Evolutionary conservation across 108 stramenopile genomes (phyloP), one percentile per base, ranked within the genome.

Genomic region (Seminavis robusta): DNA sequence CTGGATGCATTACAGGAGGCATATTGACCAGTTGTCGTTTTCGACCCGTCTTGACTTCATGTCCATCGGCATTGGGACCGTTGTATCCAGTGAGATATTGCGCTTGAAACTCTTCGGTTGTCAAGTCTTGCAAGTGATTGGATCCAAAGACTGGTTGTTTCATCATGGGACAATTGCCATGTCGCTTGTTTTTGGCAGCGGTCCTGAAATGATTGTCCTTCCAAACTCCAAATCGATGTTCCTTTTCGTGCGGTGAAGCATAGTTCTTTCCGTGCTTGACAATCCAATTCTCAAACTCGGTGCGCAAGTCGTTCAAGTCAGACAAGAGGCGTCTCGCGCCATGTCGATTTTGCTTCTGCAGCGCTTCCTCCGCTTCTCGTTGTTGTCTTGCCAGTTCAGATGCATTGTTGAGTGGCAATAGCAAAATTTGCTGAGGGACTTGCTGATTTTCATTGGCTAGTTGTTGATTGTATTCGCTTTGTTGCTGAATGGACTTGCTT

Each of bases 261-360:
- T 93, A 93, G 1, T 65, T 45, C 41, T 84, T 87, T 13, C 52
- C 49, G 53, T 89, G 86, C 15, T 61, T 61, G 7, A 33, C 44
- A 34, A 69, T 53, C 92, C 92, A 93, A n/a, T 58, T 51, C 27
- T 87, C 77, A 64, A 93, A 93, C 38, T 86, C 85, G n/a, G 58
- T 46, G 1, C 80, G 63, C 23, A 92, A 46, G 5, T 50, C 39
- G 10, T 21, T 3, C 20, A 42, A 42, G 4, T 7, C 9, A 21
- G 20, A 9, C 17, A 21, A 21, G 4, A 9, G 17, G 9, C 41
- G 9, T 42, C 41, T 42, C 9, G 41, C 3, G 21, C 9, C 20
- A 42, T 21, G 21, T 9, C 3, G 9, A 42, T 42, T 42, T 21
- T 42, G 3, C 3, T 42, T 42, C 41, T 3, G 9, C 41, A 9